Conservation (phyloP, 179 eudicot genomes). For the Spergularia azorica region DNA sequence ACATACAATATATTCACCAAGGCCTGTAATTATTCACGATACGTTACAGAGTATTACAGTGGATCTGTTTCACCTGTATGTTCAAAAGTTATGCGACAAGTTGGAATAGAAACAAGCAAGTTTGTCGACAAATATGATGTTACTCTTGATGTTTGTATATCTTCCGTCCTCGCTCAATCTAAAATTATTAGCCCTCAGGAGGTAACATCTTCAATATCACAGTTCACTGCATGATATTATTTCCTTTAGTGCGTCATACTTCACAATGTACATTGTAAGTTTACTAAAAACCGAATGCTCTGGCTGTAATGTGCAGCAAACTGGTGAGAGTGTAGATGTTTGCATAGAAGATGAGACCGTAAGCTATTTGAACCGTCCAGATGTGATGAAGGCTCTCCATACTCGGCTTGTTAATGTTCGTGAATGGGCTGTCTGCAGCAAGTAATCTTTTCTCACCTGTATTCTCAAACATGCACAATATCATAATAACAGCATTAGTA, state of each 20-base stretch:
- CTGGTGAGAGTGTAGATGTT: conserved; percentile 72
- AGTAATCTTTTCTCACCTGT: conserved; percentile 38
- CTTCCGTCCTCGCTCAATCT: conserved; percentile 83
- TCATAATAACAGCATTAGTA: not conserved
- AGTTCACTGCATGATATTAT: not conserved
- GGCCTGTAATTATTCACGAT: conserved; percentile 86
- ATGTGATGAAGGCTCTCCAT: conserved; percentile 79
- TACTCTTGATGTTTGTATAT: conserved; percentile 90
- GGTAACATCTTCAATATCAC: conserved; percentile 22
- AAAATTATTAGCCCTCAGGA: conserved; percentile 78
- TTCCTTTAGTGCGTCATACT: no score
- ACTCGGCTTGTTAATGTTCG: conserved; percentile 85
- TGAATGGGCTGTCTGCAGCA: conserved; percentile 80
- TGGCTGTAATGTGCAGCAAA: conserved; percentile 45
- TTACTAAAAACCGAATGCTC: not conserved
- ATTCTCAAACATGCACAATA: not conserved
- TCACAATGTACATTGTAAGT: not conserved
- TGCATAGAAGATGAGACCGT: conserved; percentile 93
- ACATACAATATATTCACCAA: conserved; percentile 76
- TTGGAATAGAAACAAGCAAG: conserved; percentile 76
- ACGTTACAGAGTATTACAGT: conserved; percentile 76
- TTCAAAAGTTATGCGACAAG: conserved; percentile 74
- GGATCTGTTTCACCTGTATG: conserved; percentile 69
- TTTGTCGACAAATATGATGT: conserved; percentile 97
- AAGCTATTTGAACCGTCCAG: conserved; percentile 77